phyloP scores from a whole-genome alignment of 2,329 filamentous ascomycete genomes.

The Anthostomella pinea region DNA sequence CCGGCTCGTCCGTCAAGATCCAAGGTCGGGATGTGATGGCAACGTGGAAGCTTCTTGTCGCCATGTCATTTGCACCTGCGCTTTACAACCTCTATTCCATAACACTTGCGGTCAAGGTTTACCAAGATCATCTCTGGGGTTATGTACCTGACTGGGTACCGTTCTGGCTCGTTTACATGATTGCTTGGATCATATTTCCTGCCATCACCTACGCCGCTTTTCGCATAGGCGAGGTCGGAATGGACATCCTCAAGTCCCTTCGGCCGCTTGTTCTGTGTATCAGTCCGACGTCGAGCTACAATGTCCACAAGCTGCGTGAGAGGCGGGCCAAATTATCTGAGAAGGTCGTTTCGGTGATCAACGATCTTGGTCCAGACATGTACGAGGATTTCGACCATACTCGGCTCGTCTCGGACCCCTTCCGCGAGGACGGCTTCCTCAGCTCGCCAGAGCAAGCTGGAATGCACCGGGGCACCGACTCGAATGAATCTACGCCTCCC shows the following conservation, averaged over 20 bases:
- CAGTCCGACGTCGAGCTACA: slow-evolving; percentile 79
- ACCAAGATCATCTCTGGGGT: slow-evolving; percentile 79
- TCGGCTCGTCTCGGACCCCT: slow-evolving; percentile 62
- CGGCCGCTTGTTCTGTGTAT: slow-evolving; percentile 83
- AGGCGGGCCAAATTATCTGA: slow-evolving; percentile 71
- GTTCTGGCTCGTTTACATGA: slow-evolving; percentile 71
- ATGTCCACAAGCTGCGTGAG: slow-evolving; percentile 72
- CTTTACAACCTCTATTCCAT: slow-evolving; percentile 81
- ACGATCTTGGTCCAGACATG: slow-evolving; percentile 90
- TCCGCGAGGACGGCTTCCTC: slow-evolving; percentile 30
- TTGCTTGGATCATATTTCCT: slow-evolving; percentile 78
- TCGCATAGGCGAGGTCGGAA: slow-evolving; percentile 94
- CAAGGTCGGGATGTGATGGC: slow-evolving; percentile 87
- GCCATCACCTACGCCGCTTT: slow-evolving; percentile 89
- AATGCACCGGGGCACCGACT: slow-evolving; percentile 19
- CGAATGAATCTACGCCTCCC: slow-evolving; percentile 26
- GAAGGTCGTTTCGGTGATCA: slow-evolving; percentile 88
- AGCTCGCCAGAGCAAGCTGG: slow-evolving; percentile 32
- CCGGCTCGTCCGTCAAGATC: slow-evolving; percentile 84
- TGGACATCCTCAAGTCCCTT: slow-evolving; percentile 97
- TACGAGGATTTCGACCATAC: slow-evolving; percentile 91
- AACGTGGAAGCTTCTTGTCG: slow-evolving; percentile 91
- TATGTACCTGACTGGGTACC: slow-evolving; percentile 76
- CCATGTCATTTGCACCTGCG: slow-evolving; percentile 75
- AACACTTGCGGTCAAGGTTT: slow-evolving; percentile 72